Evolutionary conservation across 2,329 filamentous ascomycete species (phyloP), one percentile per base, ranked within the genome.

Genomic region (Aspergillus nomiae): DNA sequence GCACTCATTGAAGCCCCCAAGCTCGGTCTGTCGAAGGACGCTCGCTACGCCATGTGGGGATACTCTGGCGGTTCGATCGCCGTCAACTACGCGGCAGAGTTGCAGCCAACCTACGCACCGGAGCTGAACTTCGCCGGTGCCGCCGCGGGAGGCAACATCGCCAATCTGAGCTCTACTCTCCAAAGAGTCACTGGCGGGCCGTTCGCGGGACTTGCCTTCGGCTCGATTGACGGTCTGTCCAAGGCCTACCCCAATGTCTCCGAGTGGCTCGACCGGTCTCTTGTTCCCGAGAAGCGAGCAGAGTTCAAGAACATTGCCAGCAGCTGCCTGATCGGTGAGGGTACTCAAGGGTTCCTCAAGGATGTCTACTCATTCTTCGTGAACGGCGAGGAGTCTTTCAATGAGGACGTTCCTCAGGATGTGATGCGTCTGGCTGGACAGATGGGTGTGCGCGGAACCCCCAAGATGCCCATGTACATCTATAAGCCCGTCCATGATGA

Each of bases 1-100:
- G 74, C 79, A 0, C 69, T 80, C n/a, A 50, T 26, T 19, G 63
- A 78, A 8, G 73, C 72, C 2, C 69, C 81, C 54, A 46, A 32
- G 4, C 41, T 66, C 46, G 65, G 65, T 1, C 57, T 68, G 12
- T 63, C 63, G 2, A 61, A 64, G n/a, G 58, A 64, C 26, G 56
- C 67, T 2, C 38, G 32, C 3, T 67, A 67, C 53, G 67, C 63
- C 14, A 43, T 68, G 26, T 68, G 67, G 67, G 67, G 67, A 32
- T 68, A 68, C 61, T 68, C 67, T 1, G 67, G 67, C 10, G 67
- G 67, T 2, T 51, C 63, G 2, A 57, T 68, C 43, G 67, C 67
- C 9, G 50, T 56, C 26, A 57, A 50, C 7, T 67, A 63, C 58
- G 65, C 67, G 2, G 67, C 65, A 11, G 67, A 68, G 32, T 56